A percentile compares a stretch with the other conserved stretches of the same genome.
phyloP scores from a whole-genome alignment of 2,329 filamentous ascomycete species.

The Botrytis sinoallii region DNA sequence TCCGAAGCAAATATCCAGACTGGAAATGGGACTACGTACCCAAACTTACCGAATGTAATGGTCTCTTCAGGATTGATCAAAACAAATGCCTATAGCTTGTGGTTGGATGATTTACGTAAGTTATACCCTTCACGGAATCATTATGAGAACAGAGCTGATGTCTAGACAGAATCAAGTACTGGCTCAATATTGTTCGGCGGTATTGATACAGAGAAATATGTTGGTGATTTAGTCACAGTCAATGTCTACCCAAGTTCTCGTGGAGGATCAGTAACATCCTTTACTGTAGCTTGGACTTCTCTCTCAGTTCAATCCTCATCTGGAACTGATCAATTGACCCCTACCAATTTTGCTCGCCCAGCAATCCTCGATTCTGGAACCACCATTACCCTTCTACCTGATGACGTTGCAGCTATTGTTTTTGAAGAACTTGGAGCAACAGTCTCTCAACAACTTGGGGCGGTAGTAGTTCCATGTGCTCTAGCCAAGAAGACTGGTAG shows the following conservation, averaged over 20 bases:
- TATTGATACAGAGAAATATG: slow-evolving; percentile 47
- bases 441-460: slow-evolving; percentile 42
- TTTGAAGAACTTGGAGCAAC: slow-evolving; percentile 46
- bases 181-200: slow-evolving; percentile 46
- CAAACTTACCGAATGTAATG: slow-evolving; percentile 38
- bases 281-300: slow-evolving; percentile 38
- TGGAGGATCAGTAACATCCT: slow-evolving; percentile 26
- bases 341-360: slow-evolving; percentile 41
- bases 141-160: slow-evolving; percentile 20
- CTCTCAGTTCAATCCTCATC: slow-evolving; percentile 34
- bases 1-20: slow-evolving; percentile 48
- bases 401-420: slow-evolving; percentile 49
- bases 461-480: slow-evolving; percentile 50
- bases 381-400: slow-evolving; percentile 64
- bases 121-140: background rate
- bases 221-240: slow-evolving; percentile 39
- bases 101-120: slow-evolving; percentile 40
- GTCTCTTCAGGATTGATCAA: slow-evolving; percentile 44
- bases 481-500: slow-evolving; percentile 41
- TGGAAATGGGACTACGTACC: slow-evolving; percentile 42
- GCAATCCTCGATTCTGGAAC: slow-evolving; percentile 65
- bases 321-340: slow-evolving; percentile 41
- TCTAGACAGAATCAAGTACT: slow-evolving; percentile 31
- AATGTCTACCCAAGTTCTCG: slow-evolving; percentile 31
- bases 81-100: slow-evolving; percentile 43